phyloP scores from a whole-genome alignment of 441 rosid species.

The Erodium moschatum region DNA sequence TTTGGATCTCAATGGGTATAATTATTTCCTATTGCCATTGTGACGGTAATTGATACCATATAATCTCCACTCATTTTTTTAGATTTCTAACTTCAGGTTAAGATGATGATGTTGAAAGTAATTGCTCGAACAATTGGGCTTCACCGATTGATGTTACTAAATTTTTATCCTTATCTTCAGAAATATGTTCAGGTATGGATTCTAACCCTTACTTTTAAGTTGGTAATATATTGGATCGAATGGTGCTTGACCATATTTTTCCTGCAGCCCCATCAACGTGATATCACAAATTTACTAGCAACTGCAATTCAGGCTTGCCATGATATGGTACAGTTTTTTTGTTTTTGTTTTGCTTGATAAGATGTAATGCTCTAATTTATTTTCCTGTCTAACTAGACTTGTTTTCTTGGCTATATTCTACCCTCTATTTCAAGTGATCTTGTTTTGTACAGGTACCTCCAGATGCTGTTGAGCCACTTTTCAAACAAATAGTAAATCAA shows the following conservation, averaged over 20 bases:
- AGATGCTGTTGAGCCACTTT: constrained; percentile 87
- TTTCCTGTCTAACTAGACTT: not conserved
- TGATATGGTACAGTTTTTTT: constrained; percentile 28
- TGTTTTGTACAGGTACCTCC: constrained; percentile 66
- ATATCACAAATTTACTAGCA: constrained; percentile 78
- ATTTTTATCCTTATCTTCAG: constrained; percentile 69
- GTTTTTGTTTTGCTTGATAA: no score
- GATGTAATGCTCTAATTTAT: constrained; percentile 1
- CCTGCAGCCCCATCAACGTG: constrained; percentile 79
- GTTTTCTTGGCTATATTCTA: not conserved
- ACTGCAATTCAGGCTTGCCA: constrained; percentile 90
- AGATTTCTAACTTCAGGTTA: constrained; percentile 44
- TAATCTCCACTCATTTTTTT: not conserved
- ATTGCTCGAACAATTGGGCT: constrained; percentile 87
- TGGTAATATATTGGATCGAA: constrained; percentile 2
- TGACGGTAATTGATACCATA: no score
- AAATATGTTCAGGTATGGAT: constrained; percentile 64
- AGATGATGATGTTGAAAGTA: constrained; percentile 85
- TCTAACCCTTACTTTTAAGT: constrained; percentile 12
- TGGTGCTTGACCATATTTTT: constrained; percentile 10
- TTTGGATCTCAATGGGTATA: not conserved
- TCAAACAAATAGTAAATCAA: constrained; percentile 82
- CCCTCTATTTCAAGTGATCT: constrained; percentile 1
- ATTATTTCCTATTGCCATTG: not conserved
- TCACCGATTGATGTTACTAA: constrained; percentile 67